phyloP scores from a whole-genome alignment of 2,329 filamentous ascomycete genomes.

The Lasiodiplodia sp. region DNA sequence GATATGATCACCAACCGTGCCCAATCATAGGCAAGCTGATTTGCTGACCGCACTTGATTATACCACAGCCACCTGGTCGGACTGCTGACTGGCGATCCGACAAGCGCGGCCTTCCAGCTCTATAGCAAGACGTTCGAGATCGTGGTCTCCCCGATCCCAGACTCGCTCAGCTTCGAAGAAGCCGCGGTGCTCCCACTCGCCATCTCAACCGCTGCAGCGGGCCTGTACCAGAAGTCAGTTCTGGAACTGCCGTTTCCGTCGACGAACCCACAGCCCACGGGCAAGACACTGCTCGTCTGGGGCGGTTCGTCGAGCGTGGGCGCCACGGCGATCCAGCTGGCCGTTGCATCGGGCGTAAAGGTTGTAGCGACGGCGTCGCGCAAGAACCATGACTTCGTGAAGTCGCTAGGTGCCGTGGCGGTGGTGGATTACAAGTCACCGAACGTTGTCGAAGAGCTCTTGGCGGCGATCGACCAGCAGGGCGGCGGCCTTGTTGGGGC shows the following conservation, averaged over 20 bases:
- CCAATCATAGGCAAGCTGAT: background rate
- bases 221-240: slow-evolving; percentile 50
- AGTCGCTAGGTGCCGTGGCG: slow-evolving; percentile 39
- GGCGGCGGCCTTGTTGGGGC: slow-evolving; percentile 49
- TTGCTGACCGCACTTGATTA: background rate
- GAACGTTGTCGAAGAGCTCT: slow-evolving; percentile 45
- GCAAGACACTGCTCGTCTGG: slow-evolving; percentile 51
- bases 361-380: slow-evolving; percentile 43
- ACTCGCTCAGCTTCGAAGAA: slow-evolving; percentile 46
- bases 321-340: slow-evolving; percentile 44
- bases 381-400: slow-evolving; percentile 44
- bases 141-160: slow-evolving; percentile 49
- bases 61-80: slow-evolving; percentile 28
- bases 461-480: slow-evolving; percentile 43
- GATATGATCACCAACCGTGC: background rate
- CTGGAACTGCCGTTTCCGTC: slow-evolving; percentile 51
- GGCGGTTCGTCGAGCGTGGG: slow-evolving; percentile 48
- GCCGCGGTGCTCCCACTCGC: slow-evolving; percentile 54
- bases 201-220: slow-evolving; percentile 53
- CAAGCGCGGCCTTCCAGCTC: slow-evolving; percentile 42
- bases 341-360: slow-evolving; percentile 43
- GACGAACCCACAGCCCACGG: slow-evolving; percentile 37
- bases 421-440: slow-evolving; percentile 45
- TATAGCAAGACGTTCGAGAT: slow-evolving; percentile 43
- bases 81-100: slow-evolving; percentile 37